A percentile compares a stretch with the other conserved stretches of the same genome.
Conservation (phyloP, 2,329 filamentous ascomycete species). For the Aspergillus fructus region DNA sequence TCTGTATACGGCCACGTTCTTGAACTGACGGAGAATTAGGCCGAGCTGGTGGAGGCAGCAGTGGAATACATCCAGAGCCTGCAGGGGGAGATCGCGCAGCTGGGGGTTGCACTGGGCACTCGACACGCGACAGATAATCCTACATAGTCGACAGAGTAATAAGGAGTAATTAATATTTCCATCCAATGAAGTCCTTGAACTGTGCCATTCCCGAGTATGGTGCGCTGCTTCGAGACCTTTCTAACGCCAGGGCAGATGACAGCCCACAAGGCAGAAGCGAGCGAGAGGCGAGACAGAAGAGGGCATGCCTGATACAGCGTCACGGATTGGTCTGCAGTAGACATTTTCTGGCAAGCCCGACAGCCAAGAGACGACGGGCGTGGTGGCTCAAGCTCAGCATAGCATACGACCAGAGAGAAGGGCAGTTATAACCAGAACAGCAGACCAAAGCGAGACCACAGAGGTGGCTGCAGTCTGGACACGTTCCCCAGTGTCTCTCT, state of each 20-base stretch:
- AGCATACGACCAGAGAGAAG: not conserved
- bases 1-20: not conserved
- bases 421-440: not conserved
- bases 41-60: constrained; percentile 15
- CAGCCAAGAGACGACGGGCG: not conserved
- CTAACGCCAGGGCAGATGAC: not conserved
- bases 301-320: not conserved
- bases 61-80: constrained; percentile 16
- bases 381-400: not conserved
- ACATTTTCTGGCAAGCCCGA: not conserved
- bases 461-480: not conserved
- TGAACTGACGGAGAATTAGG: constrained; percentile 3
- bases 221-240: not conserved
- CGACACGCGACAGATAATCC: not conserved
- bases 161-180: not conserved
- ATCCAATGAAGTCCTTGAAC: not conserved
- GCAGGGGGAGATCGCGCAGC: constrained; percentile 10
- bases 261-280: not conserved
- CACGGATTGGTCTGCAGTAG: not conserved
- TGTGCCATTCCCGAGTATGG: not conserved
- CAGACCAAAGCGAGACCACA: not conserved
- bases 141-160: too few relatives aligned
- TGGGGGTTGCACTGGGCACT: not conserved
- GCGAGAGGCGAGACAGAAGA: too few relatives aligned
- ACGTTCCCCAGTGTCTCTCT: not conserved